Conservation (phyloP, 75 land plant genomes). For the Picea glauca region DNA sequence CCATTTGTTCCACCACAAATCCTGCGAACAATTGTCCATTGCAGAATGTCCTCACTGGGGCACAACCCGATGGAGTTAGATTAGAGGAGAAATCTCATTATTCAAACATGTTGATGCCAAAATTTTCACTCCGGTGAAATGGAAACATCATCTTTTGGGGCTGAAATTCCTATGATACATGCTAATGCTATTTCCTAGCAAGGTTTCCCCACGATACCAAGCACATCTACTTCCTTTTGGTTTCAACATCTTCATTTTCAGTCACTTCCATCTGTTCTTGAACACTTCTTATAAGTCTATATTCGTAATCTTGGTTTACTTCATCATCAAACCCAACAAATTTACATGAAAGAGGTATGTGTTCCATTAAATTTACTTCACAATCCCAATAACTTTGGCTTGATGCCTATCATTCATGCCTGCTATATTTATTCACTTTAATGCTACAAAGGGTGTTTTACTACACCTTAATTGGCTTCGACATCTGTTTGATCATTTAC, state of each 20-base stretch:
- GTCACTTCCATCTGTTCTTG: too few relatives aligned
- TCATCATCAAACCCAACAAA: too few relatives aligned
- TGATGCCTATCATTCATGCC: too few relatives aligned
- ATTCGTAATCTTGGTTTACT: too few relatives aligned
- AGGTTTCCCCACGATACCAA: conserved; percentile 19
- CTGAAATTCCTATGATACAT: not conserved
- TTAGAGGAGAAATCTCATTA: not conserved
- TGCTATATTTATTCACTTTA: too few relatives aligned
- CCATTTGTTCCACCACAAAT: conserved; percentile 11
- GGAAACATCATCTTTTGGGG: not conserved
- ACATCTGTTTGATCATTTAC: too few relatives aligned
- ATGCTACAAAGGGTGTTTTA: too few relatives aligned
- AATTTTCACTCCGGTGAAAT: conserved; percentile 1
- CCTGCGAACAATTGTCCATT: not conserved
- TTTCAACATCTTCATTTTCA: not conserved
- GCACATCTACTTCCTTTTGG: conserved; percentile 15
- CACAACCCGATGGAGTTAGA: not conserved
- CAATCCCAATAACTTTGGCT: too few relatives aligned
- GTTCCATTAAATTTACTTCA: too few relatives aligned
- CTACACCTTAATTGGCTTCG: too few relatives aligned
- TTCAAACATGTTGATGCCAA: not conserved
- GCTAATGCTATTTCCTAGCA: conserved; percentile 2
- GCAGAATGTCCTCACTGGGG: not conserved
- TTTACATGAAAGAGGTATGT: too few relatives aligned
- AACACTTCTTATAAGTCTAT: too few relatives aligned